Base-by-base conservation (phyloP, 805 yeast genomes). In the Diddensiella caesifluorescens region DNA sequence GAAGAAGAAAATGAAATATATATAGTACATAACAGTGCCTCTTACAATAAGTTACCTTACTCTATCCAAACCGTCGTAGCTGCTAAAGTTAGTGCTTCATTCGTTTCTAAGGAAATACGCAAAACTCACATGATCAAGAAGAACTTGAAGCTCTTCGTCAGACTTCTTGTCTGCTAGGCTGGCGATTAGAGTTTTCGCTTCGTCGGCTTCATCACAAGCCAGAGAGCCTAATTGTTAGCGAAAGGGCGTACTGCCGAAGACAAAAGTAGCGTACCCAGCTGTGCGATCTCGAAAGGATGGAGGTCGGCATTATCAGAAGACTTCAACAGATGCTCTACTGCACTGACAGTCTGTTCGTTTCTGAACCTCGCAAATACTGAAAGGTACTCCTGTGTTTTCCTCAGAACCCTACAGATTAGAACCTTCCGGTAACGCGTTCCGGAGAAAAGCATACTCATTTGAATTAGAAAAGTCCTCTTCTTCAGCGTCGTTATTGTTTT, bases 201-300 rank as follows among this genome's bases (percentile, higher is more conserved):
- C 98, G 58, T 85, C 98, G 4, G 95, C 88, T 49, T 90, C 97
- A 58, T 90, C 98, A 64, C 97, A 89, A 22, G 92, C 83, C 48
- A 90, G 71, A 3, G 95, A 85, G 0, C 94, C 90, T 44, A 70
- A 29, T 16, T 22, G 26, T 18, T 13, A 32, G 30, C 15, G 32
- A 9, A 3, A 39, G 20, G 21, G 15, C 26, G 30, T 32, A 4
- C 26, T 35, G 42, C 22, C 28, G 22, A 13, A 21, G 2, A 13
- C 23, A 25, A 54, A 13, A 48, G 15, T 29, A 29, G 27, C 32
- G 15, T n/a, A 21, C 75, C 79, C 47, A 83, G 68, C 64, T 92
- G 97, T 1, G 97, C 95, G 41, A 86, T 70, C 65, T 92, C 98
- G 62, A 92, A 92, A 1, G 98, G 97, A 68, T 92, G 98, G 54